These are phyloP conservation scores for Letharia lupina DNA, from an alignment of 495 filamentous ascomycete genomes.

Conservation along the genomic window DNA sequence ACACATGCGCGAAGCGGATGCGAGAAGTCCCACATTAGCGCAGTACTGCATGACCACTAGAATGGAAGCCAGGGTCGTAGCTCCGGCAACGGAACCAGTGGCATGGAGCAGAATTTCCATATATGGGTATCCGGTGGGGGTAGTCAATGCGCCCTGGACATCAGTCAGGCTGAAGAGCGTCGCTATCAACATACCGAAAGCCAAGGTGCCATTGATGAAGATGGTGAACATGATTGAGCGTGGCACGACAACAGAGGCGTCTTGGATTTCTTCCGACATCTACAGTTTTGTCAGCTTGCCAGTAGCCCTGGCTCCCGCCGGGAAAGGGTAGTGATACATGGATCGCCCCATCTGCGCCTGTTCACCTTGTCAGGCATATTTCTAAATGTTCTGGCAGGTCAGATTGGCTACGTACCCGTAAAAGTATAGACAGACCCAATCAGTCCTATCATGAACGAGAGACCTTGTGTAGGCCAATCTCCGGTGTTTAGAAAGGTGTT, in stretches of 20 bases:
- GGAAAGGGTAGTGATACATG: not conserved
- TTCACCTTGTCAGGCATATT: not conserved
- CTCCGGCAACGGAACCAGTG: slow-evolving; percentile 29
- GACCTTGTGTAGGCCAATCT: slow-evolving; percentile 35
- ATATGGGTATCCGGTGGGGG: slow-evolving; percentile 33
- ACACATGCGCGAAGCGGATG: slow-evolving; percentile 44
- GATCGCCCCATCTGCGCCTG: slow-evolving; percentile 16
- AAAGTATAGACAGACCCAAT: slow-evolving; percentile 32
- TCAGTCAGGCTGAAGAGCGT: slow-evolving; percentile 29
- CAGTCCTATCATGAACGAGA: slow-evolving; percentile 41
- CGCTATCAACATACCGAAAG: slow-evolving; percentile 29
- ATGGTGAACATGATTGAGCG: slow-evolving; percentile 37
- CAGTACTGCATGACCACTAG: slow-evolving; percentile 36
- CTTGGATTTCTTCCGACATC: slow-evolving; percentile 40
- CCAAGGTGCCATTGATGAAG: slow-evolving; percentile 37
- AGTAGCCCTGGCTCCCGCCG: slow-evolving; percentile 14
- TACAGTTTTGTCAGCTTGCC: slow-evolving; percentile 4
- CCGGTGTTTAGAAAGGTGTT: slow-evolving; percentile 40
- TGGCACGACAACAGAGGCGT: slow-evolving; percentile 37
- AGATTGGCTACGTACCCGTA: not conserved
- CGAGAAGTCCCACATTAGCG: slow-evolving; percentile 38
- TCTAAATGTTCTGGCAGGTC: not conserved
- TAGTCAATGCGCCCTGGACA: slow-evolving; percentile 28
- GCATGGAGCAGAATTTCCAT: slow-evolving; percentile 34
- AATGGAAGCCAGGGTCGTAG: slow-evolving; percentile 27